phyloP scores from a whole-genome alignment of 2,329 filamentous ascomycete species.

The Monosporascus sp. region DNA sequence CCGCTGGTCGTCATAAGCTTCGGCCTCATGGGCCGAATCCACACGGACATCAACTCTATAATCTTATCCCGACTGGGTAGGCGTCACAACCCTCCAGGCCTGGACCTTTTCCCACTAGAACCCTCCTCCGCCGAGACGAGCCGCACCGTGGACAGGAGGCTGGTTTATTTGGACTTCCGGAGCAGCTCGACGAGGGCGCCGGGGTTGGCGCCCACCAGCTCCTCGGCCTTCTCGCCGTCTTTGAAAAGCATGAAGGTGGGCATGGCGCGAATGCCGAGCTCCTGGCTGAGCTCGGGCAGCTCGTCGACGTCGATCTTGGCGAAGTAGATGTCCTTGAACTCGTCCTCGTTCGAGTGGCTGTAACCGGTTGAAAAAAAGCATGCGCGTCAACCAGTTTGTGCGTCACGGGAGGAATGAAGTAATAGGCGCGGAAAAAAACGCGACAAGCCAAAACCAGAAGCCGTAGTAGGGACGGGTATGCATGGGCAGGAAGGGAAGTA shows the following conservation, averaged over 20 bases:
- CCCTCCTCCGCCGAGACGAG: too few relatives aligned
- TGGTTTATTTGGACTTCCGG: conserved; percentile 15
- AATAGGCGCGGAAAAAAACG: conserved; percentile 12
- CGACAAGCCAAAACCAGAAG: neutral
- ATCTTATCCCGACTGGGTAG: too few relatives aligned
- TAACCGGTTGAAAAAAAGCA: neutral
- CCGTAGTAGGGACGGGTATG: conserved; percentile 6
- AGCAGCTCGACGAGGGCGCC: conserved; percentile 50
- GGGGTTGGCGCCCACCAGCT: conserved; percentile 80
- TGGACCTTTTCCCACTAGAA: too few relatives aligned
- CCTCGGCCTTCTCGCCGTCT: conserved; percentile 63
- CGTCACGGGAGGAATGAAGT: conserved; percentile 5
- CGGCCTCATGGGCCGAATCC: too few relatives aligned
- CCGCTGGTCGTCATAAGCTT: too few relatives aligned
- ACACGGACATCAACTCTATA: too few relatives aligned
- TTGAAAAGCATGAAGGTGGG: conserved; percentile 87
- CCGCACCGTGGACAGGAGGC: too few relatives aligned
- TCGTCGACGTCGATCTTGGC: conserved; percentile 90
- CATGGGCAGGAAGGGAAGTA: neutral
- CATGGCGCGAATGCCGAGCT: conserved; percentile 84
- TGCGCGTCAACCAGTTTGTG: neutral
- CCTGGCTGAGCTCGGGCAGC: conserved; percentile 65
- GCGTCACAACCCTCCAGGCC: too few relatives aligned
- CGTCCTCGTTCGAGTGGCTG: conserved; percentile 54
- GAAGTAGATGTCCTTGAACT: conserved; percentile 61